These are phyloP conservation scores for Elongisporangium senticosum DNA, from an alignment of 352 stramenopile species.

Conservation along the genomic window DNA sequence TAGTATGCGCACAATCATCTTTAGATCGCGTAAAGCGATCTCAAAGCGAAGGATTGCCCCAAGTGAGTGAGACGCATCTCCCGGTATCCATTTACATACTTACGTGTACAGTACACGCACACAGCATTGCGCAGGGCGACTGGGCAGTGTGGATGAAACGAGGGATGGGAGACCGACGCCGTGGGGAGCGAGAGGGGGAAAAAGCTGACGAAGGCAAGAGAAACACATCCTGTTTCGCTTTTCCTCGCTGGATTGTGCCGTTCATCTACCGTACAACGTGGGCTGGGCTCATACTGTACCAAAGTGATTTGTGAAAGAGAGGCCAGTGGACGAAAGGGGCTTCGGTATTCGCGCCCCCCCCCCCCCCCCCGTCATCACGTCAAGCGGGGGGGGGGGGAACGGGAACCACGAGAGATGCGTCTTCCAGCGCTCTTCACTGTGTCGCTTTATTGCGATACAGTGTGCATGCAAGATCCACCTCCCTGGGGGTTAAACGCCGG, in stretches of 20 bases:
- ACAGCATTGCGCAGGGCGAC: not conserved
- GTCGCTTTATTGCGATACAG: not conserved
- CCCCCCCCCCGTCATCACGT: not conserved
- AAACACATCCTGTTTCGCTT: not conserved
- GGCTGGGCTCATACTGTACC: not conserved
- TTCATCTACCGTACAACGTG: not conserved
- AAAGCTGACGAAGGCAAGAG: not conserved
- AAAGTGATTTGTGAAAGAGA: too few species aligned
- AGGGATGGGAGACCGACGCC: not conserved
- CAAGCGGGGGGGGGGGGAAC: too few species aligned
- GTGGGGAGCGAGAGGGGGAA: not conserved
- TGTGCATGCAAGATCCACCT: not conserved
- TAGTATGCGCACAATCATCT: not conserved
- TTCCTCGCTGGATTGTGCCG: too few species aligned
- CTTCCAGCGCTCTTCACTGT: not conserved
- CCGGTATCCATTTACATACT: not conserved
- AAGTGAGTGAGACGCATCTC: not conserved
- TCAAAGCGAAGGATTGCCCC: not conserved
- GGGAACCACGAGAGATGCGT: not conserved
- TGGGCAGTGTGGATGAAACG: not conserved
- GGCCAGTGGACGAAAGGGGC: not conserved
- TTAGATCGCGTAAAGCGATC: not conserved
- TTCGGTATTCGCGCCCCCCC: not conserved
- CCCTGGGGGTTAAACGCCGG: not conserved
- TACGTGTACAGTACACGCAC: not conserved